Percentiles rank a stretch among this genome's conserved stretches.
Evolutionary conservation across 345 rosid species (phyloP).

Genomic region (Pugionium cornutum): DNA sequence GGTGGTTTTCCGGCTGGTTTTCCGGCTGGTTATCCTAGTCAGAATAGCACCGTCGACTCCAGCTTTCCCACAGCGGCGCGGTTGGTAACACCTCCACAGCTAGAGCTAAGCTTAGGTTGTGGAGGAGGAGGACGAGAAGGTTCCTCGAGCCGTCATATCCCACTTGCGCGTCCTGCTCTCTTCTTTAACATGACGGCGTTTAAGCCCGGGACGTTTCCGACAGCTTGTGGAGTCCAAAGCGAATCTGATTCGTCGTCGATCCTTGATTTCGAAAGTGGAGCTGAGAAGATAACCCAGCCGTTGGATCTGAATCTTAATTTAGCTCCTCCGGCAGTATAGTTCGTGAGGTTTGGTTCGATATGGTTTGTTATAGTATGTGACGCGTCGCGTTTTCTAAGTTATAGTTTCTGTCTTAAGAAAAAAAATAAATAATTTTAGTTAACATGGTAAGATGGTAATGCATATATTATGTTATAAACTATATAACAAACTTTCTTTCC

Average conservation of each 20-base stretch:
- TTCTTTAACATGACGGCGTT: slow-evolving; percentile 38
- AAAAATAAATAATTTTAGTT: too few relatives aligned
- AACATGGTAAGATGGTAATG: too few relatives aligned
- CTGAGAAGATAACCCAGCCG: slow-evolving; percentile 33
- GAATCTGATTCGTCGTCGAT: slow-evolving; percentile 63
- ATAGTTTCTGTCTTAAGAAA: too few relatives aligned
- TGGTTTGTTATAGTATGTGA: too few relatives aligned
- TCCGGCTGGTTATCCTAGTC: slow-evolving; percentile 57
- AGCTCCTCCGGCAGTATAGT: slow-evolving; percentile 57
- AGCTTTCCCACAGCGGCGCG: slow-evolving; percentile 48
- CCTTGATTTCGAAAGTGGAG: slow-evolving; percentile 45
- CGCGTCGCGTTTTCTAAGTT: too few relatives aligned
- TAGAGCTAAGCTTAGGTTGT: slow-evolving; percentile 51
- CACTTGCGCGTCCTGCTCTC: slow-evolving; percentile 42
- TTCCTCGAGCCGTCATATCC: slow-evolving; percentile 3
- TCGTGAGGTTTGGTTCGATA: slow-evolving; percentile 6
- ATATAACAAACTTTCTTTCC: too few relatives aligned
- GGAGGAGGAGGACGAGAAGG: background rate
- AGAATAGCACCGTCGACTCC: slow-evolving; percentile 67
- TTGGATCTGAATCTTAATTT: slow-evolving; percentile 62
- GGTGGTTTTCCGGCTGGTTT: background rate
- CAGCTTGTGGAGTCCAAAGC: slow-evolving; percentile 44
- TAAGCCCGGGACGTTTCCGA: background rate
- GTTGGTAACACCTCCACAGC: slow-evolving; percentile 44
- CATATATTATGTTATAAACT: too few relatives aligned